Conservation (phyloP, 257 asterid species). For the Haberlea rhodopensis region DNA sequence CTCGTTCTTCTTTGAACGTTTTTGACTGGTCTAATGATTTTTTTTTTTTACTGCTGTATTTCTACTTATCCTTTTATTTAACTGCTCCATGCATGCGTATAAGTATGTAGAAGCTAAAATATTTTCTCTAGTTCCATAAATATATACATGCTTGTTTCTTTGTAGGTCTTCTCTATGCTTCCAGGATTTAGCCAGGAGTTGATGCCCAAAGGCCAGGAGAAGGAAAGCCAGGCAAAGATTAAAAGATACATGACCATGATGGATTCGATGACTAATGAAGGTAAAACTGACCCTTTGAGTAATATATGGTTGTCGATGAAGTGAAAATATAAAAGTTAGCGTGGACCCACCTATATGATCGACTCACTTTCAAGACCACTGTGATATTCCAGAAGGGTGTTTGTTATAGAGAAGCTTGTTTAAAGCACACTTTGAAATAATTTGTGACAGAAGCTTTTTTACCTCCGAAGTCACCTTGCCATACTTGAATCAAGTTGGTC, state of each 20-base stretch:
- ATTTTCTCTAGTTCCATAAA: background rate
- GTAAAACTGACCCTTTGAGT: conserved; percentile 31
- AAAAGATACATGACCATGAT: conserved; percentile 95
- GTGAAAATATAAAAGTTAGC: no score
- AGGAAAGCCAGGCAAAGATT: conserved; percentile 86
- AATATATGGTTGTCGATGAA: background rate
- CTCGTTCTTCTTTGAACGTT: background rate
- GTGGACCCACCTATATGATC: background rate
- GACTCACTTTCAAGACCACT: background rate
- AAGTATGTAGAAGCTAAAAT: no score
- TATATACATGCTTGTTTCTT: conserved; percentile 10
- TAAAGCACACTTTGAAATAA: no score
- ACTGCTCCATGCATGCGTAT: background rate
- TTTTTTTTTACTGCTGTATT: conserved; percentile 2
- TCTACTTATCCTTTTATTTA: background rate
- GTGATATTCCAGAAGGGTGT: no score
- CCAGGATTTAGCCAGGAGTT: conserved; percentile 92
- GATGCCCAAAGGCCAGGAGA: conserved; percentile 94
- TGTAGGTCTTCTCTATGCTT: conserved; percentile 90
- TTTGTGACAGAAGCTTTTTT: no score
- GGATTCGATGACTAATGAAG: conserved; percentile 99
- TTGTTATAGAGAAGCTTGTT: no score
- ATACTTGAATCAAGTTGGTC: background rate
- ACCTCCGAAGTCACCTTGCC: no score
- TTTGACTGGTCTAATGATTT: background rate